Percentiles rank a stretch among this genome's conserved stretches.
phyloP scores from a whole-genome alignment of 2,329 filamentous ascomycete genomes.

The Fusarium sterilihyphosum region DNA sequence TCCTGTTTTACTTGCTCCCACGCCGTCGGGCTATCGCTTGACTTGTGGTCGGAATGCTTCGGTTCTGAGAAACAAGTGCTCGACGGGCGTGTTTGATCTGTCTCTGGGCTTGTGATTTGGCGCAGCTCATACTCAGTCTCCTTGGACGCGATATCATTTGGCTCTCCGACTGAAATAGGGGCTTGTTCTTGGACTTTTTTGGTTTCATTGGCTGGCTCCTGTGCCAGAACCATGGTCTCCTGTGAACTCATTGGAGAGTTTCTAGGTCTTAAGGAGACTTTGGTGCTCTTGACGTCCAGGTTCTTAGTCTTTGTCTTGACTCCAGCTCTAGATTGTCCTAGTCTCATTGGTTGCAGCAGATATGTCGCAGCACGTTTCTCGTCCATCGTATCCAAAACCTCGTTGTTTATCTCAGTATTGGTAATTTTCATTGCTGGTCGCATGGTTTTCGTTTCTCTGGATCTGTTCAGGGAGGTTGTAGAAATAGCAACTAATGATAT shows the following conservation, averaged over 20 bases:
- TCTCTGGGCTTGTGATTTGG: neutral
- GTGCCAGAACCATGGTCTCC: neutral
- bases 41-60: neutral
- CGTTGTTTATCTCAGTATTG: neutral
- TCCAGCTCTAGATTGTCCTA: neutral
- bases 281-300: neutral
- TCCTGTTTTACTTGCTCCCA: conserved; percentile 14
- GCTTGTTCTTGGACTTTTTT: neutral
- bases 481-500: neutral
- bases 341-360: too few relatives aligned
- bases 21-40: neutral
- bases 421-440: neutral
- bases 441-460: neutral
- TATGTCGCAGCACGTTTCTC: neutral
- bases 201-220: neutral
- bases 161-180: neutral
- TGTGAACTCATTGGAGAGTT: neutral
- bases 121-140: neutral
- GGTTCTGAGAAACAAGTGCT: neutral
- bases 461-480: neutral
- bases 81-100: neutral
- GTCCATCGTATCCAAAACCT: neutral
- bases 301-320: neutral
- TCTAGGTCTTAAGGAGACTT: neutral
- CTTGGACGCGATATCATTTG: neutral